Conservation (phyloP, 75 land plant genomes). For the Picea glauca region DNA sequence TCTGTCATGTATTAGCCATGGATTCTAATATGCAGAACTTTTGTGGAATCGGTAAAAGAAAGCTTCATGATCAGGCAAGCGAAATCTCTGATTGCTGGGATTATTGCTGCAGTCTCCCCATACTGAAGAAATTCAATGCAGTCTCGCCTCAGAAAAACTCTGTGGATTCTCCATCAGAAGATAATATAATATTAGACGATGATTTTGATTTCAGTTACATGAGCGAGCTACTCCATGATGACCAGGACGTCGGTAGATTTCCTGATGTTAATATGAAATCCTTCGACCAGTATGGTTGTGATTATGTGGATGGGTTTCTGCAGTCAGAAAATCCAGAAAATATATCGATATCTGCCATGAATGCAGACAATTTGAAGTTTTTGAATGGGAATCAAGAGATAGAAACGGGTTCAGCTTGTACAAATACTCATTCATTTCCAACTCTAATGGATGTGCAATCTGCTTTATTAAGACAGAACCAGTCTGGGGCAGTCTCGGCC, state of each 20-base stretch:
- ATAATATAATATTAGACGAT: background rate
- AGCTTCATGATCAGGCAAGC: background rate
- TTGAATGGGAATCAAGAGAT: background rate
- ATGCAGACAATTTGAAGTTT: background rate
- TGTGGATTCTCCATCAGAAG: background rate
- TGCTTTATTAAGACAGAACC: conserved; percentile 27
- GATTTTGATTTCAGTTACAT: conserved; percentile 2
- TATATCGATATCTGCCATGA: background rate
- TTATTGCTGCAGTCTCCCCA: background rate
- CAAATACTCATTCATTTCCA: conserved; percentile 32
- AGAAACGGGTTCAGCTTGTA: background rate
- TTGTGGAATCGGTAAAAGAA: background rate
- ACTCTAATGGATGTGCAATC: conserved; percentile 51
- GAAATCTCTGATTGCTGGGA: background rate
- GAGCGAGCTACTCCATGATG: background rate
- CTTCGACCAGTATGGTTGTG: too few relatives aligned
- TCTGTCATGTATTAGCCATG: background rate
- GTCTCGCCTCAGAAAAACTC: background rate
- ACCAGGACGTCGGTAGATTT: background rate
- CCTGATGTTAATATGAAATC: background rate
- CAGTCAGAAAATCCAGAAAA: background rate
- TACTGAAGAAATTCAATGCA: background rate
- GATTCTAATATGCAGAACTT: background rate
- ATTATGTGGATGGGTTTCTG: background rate
- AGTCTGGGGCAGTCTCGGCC: background rate